Base-by-base conservation (phyloP, 2,329 filamentous ascomycete species). In the Aspergillus carbonarius region DNA sequence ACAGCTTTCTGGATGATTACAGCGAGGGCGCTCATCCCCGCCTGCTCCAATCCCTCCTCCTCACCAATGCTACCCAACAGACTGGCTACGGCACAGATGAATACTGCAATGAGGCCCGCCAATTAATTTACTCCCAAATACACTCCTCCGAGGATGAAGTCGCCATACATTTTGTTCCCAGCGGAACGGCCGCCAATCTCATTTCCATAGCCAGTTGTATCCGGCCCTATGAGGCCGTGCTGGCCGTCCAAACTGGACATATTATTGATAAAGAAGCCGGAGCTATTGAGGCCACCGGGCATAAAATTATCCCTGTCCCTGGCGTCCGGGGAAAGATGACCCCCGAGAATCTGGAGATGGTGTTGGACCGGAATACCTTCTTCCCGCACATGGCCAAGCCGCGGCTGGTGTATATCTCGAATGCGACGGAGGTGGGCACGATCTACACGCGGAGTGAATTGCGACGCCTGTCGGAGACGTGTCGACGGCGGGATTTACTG, bases 361-460 rank as follows among this genome's bases (percentile, higher is more conserved):
- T 79, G 0, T 59, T 82, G 4, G 76, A 78, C 7, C 76, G 79
- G 44, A 82, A 83, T 57, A 79, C 78, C 67, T 81, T 82, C 64
- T 82, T 77, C 57, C 81, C 81, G 0, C 81, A 83, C 60, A 81
- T 80, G 76, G 80, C 81, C 2, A 81, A 79, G 60, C 81, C 81
- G 0, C 71, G 78, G 3, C 66, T 83, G n/a, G 78, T 83, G 2
- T 83, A 83, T 63, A 77, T 83, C 25, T 82, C 81, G 13, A 81
- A 83, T 60, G 80, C 81, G 0, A 81, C 81, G 0, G 81, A 83
- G 67, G 70, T 81, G 8, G 81, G 81, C 1, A 83, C 81, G 0
- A 69, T 82, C 3, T 83, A 83, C 61, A 76, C 74, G 0, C 76
- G 74, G 46, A 64, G 63, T 0, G 81, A 83, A 58, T 62, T 83